Base-by-base conservation (phyloP, 164 flowering plant genomes). In the Vitis rupestris region DNA sequence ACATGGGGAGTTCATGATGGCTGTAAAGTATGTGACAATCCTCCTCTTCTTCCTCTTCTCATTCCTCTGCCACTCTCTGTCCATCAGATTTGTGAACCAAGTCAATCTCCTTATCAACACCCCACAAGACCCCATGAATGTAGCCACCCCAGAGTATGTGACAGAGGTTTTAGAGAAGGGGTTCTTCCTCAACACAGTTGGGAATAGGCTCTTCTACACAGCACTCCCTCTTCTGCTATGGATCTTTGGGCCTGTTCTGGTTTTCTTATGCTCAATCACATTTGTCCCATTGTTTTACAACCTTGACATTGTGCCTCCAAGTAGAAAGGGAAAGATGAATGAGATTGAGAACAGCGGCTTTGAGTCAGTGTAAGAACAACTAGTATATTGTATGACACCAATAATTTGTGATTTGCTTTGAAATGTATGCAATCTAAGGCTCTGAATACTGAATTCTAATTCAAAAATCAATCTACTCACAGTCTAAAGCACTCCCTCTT, bases 181-280 rank as follows among this genome's bases (percentile, higher is more conserved):
- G 0, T 78, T 83, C 16, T 12, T 77, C 2, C 75, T 92, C 3
- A 92, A 87, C 81, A 85, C 91, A 0, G 82, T 86, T 14, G 99
- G 99, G 51, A 93, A 93, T 70, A 65, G 99, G 70, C 74, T 90
- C 12, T 95, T 95, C 79, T 90, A 95, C 61, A 67, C 77, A 0
- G 98, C 92, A 0, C 31, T 93, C 8, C 98, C 99, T 10, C 81
- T 95, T 27, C 23, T 95, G 77, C 84, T 95, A 6, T 95, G 99
- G 99, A 95, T 95, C 0, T 92, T 93, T 68, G 98, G 98, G 11
- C 99, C 99, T 0, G 87, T 95, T 0, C 67, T 90, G 50, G 97
- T 90, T 1, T 91, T 95, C 77, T 60, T 93, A n/a, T n/a, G n/a
- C n/a, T n/a, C n/a, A n/a, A n/a, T n/a, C n/a, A 70, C 87, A 1